Evolutionary conservation across 352 stramenopile genomes (phyloP), one percentile per base, ranked within the genome.

Genomic region (Phytophthora colocasiae): DNA sequence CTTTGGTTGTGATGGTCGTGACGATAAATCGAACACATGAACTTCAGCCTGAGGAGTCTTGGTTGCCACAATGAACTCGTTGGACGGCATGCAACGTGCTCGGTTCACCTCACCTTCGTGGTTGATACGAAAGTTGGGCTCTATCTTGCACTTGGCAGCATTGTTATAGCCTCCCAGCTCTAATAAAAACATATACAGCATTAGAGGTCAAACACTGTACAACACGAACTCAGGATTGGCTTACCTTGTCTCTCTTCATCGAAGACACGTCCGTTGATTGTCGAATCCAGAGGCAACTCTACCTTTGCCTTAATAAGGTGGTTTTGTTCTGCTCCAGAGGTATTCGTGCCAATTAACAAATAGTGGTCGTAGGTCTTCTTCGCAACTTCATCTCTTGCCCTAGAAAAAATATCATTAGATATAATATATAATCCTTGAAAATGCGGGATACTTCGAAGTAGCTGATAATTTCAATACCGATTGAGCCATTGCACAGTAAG

Each of bases 101-200:
- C 88, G 93, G 85, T 99, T 99, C 29, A 99, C 96, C 76, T 99
- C 98, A 6, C 98, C 98, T 31, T 99, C 93, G 70, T 99, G 97
- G 59, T 97, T 97, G 66, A 99, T 97, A 63, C 97, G 97, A 51
- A 99, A 92, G 46, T 89, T 87, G 24, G 99, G 89, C 48, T 99
- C 93, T 36, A 99, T 88, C 59, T 99, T 98, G 57, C 90, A 90
- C 12, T 83, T 79, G 26, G 86, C 74, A 39, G 82, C 85, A 60
- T 51, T 67, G 49, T 87, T 87, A 53, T 93, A 95, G 40, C 79
- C 85, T 17, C 87, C 87, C 9, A 95, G 58, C 68, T 95, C 86
- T 71, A 26, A 31, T 45, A 44, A 29, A 26, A 40, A 49, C 22
- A 22, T 51, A 19, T 5, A 15, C 22, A 39, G 29, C 22, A 17